phyloP scores from a whole-genome alignment of 1,284 basidiomycete species.

The Puccinia horiana region DNA sequence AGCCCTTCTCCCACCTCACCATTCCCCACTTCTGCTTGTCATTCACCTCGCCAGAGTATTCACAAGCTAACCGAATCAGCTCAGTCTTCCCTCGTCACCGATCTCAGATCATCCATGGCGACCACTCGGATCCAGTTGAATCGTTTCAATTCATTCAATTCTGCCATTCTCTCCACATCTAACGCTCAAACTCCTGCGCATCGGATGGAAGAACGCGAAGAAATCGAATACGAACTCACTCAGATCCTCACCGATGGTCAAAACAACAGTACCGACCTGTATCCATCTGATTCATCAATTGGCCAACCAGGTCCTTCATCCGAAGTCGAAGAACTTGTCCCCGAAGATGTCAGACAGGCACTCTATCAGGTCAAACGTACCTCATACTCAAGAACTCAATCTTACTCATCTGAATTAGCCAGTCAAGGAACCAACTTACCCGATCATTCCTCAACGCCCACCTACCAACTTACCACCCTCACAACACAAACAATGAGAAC shows the following conservation, averaged over 20 bases:
- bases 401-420: background rate
- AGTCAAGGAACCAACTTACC: background rate
- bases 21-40: background rate
- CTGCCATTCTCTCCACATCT: background rate
- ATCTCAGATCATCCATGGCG: background rate
- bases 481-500: background rate
- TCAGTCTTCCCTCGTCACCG: conserved; percentile 6
- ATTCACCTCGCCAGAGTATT: conserved; percentile 10
- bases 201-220: background rate
- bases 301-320: background rate
- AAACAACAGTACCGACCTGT: background rate
- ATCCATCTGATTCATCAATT: background rate
- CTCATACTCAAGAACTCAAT: conserved; percentile 10
- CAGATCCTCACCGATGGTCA: conserved; percentile 1
- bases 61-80: conserved; percentile 1
- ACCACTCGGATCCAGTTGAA: background rate
- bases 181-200: background rate
- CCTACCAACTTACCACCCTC: conserved; percentile 10
- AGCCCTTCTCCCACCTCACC: background rate
- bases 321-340: background rate
- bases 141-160: background rate
- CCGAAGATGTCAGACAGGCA: conserved; percentile 4
- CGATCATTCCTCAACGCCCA: background rate
- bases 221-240: conserved; percentile 19
- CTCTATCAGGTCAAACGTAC: conserved; percentile 17